These are phyloP conservation scores for Kurtzmaniella cleridarum DNA, from an alignment of 805 yeast genomes.

Conservation along the genomic window DNA sequence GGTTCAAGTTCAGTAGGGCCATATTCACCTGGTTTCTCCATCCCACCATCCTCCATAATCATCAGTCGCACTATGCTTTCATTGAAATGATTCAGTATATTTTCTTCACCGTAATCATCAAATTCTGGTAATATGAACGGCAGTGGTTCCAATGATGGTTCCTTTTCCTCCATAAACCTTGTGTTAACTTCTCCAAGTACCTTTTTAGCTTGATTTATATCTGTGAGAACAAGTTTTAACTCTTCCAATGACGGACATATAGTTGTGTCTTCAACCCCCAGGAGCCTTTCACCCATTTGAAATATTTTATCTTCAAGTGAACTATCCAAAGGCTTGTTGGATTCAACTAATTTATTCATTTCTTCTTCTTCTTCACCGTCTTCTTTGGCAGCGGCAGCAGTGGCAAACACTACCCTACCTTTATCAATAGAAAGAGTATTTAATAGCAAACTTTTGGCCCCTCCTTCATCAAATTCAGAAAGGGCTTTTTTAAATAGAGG, in stretches of 20 bases:
- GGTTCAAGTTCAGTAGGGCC: background rate
- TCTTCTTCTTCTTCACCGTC: constrained; percentile 12
- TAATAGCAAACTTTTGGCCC: constrained; percentile 63
- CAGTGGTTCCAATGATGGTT: constrained; percentile 6
- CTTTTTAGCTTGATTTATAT: constrained; percentile 46
- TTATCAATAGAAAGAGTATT: constrained; percentile 55
- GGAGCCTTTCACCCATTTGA: background rate
- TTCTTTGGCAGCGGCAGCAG: constrained; percentile 52
- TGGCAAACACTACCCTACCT: constrained; percentile 64
- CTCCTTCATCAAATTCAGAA: constrained; percentile 80
- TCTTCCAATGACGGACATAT: constrained; percentile 72
- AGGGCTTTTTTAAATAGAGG: constrained; percentile 71
- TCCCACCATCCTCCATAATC: constrained; percentile 8
- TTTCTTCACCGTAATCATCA: constrained; percentile 17
- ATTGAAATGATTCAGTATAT: constrained; percentile 8
- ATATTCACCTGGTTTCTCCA: constrained; percentile 8
- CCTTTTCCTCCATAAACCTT: constrained; percentile 15
- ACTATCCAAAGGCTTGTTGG: no score
- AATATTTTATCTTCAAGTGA: background rate
- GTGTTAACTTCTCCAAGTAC: constrained; percentile 37
- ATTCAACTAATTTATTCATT: constrained; percentile 7
- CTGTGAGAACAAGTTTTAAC: constrained; percentile 53
- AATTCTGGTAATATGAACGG: constrained; percentile 3
- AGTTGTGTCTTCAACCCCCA: constrained; percentile 20
- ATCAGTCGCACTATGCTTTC: constrained; percentile 7